Conservation (phyloP, 2,329 filamentous ascomycete species). For the Calonectria pseudoturangicola region DNA sequence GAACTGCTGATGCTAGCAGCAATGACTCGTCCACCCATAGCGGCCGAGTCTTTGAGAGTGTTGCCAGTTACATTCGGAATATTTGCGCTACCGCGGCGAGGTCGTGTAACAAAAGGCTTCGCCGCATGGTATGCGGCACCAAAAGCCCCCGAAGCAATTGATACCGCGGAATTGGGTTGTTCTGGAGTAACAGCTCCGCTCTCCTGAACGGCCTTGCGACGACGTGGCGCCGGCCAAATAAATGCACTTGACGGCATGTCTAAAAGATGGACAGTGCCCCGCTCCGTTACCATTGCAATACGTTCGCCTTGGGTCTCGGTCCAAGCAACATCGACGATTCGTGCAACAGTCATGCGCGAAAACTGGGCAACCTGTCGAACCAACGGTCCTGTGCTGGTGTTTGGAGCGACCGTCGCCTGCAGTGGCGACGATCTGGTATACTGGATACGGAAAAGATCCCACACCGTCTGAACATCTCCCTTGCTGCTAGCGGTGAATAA, state of each 20-base stretch:
- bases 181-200: constrained; percentile 69
- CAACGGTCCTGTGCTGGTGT: constrained; percentile 69
- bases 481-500: constrained; percentile 88
- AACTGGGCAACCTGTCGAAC: constrained; percentile 93
- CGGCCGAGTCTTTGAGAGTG: constrained; percentile 75
- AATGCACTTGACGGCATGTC: constrained; percentile 89
- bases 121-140: constrained; percentile 82
- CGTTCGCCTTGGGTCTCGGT: constrained; percentile 86
- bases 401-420: constrained; percentile 69
- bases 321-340: constrained; percentile 94
- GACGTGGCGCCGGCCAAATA: constrained; percentile 87
- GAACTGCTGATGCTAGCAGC: constrained; percentile 85
- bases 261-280: constrained; percentile 95
- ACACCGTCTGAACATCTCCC: constrained; percentile 88
- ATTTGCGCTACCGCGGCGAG: constrained; percentile 70
- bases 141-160: constrained; percentile 82
- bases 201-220: constrained; percentile 67
- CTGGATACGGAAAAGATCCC: constrained; percentile 83
- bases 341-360: constrained; percentile 91
- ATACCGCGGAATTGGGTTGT: constrained; percentile 73
- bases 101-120: constrained; percentile 74
- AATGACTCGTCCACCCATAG: constrained; percentile 82
- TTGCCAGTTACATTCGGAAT: constrained; percentile 60
- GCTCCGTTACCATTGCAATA: constrained; percentile 91
- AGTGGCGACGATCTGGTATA: constrained; percentile 77